Evolutionary conservation across 306 rosid species (phyloP).

Genomic region (Citrullus mucosospermus): DNA sequence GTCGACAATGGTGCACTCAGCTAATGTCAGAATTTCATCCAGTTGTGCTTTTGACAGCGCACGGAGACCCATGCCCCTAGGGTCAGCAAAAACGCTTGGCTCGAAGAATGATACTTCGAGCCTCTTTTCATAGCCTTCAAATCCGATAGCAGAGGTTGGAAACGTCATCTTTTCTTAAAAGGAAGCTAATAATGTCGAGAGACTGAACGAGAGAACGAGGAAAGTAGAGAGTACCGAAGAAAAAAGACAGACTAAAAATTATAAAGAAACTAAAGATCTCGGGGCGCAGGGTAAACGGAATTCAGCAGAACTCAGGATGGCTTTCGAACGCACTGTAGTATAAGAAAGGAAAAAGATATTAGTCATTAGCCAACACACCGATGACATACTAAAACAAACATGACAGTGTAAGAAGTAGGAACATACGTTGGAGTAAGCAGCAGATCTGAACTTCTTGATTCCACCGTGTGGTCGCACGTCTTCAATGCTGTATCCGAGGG

Average conservation of each 20-base stretch:
- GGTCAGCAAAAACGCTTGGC: conserved; percentile 51
- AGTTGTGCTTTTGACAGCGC: conserved; percentile 47
- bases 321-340: conserved; percentile 76
- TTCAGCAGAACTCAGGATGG: conserved; percentile 61
- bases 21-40: conserved; percentile 72
- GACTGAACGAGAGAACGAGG: conserved; percentile 5
- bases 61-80: conserved; percentile 63
- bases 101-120: conserved; percentile 76
- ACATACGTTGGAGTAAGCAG: conserved; percentile 98
- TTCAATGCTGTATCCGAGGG: conserved; percentile 92
- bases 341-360: background rate
- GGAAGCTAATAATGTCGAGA: background rate
- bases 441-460: conserved; percentile 89
- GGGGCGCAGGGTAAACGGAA: conserved; percentile 22
- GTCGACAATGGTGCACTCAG: conserved; percentile 84
- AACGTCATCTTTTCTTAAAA: conserved; percentile 39
- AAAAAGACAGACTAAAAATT: background rate
- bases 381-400: background rate
- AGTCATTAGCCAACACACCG: background rate
- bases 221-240: conserved; percentile 7
- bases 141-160: conserved; percentile 68
- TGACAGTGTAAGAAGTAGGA: background rate
- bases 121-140: conserved; percentile 93
- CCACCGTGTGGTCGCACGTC: conserved; percentile 97
- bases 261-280: conserved; percentile 14